A percentile compares a stretch with the other conserved stretches of the same genome.
These are phyloP conservation scores for Microcos paniculata DNA, from an alignment of 345 rosid genomes.

Conservation along the genomic window DNA sequence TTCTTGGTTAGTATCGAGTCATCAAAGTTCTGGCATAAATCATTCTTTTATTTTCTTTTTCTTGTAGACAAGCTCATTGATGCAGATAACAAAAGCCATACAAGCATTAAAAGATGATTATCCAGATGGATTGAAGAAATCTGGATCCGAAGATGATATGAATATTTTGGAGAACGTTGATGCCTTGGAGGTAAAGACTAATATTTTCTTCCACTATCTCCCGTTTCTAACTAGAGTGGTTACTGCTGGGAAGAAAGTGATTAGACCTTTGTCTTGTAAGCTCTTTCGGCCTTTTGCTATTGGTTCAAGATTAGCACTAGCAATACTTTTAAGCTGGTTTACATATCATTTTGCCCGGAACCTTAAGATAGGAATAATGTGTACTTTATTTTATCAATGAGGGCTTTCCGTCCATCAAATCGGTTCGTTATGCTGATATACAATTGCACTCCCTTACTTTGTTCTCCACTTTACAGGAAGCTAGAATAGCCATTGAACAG, in stretches of 20 bases:
- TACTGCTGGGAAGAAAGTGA: background rate
- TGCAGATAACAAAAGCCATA: slow-evolving; percentile 71
- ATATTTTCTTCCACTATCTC: background rate
- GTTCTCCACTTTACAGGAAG: slow-evolving; percentile 51
- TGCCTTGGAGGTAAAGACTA: slow-evolving; percentile 65
- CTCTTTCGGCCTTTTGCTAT: background rate
- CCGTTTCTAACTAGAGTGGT: background rate
- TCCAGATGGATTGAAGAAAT: slow-evolving; percentile 47
- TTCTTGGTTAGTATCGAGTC: background rate
- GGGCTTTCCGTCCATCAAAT: background rate
- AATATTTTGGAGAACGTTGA: slow-evolving; percentile 64
- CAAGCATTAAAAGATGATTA: slow-evolving; percentile 49
- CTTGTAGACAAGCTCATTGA: slow-evolving; percentile 74
- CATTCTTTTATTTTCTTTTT: background rate
- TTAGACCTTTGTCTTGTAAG: background rate
- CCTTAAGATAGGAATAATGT: background rate
- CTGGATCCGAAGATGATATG: slow-evolving; percentile 43
- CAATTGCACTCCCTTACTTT: too few species aligned
- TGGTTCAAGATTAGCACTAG: background rate
- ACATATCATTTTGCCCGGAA: background rate
- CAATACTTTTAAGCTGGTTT: slow-evolving; percentile 1
- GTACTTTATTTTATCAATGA: background rate
- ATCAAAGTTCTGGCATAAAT: background rate
- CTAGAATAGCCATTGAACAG: slow-evolving; percentile 73
- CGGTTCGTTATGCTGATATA: background rate